Percentiles rank a stretch among this genome's conserved stretches.
phyloP scores from a whole-genome alignment of 768 basidiomycete genomes.

The Suillus tomentosus region DNA sequence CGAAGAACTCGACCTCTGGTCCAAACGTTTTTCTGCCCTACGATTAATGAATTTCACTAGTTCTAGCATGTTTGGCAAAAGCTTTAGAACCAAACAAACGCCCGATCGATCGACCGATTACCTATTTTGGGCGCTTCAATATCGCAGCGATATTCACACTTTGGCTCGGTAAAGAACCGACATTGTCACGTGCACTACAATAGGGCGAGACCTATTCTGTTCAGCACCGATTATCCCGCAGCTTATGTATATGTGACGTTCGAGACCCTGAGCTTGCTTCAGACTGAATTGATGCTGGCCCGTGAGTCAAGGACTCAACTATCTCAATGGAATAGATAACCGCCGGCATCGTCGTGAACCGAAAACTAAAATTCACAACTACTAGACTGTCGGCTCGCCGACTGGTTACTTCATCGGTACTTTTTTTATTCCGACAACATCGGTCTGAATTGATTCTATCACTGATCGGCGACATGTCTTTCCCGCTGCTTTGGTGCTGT shows the following conservation, averaged over 20 bases:
- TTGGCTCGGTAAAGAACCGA: background rate
- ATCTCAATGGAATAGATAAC: no score
- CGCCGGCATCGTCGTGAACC: background rate
- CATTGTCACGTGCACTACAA: no score
- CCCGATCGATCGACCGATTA: background rate
- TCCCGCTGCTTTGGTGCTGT: background rate
- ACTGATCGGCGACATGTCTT: background rate
- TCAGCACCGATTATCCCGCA: background rate
- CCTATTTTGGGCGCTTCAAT: constrained; percentile 1
- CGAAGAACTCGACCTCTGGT: background rate
- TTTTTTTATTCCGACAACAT: background rate
- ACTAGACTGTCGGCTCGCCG: background rate
- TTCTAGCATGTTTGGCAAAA: constrained; percentile 13
- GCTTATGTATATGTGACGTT: background rate
- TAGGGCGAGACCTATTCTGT: background rate
- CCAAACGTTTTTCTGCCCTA: background rate
- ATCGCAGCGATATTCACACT: background rate
- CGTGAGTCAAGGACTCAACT: background rate
- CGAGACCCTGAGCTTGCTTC: background rate
- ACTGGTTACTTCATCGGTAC: background rate
- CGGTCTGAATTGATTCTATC: background rate
- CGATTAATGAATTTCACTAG: constrained; percentile 2
- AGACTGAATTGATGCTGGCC: background rate
- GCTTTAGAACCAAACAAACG: constrained; percentile 14
- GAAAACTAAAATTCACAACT: background rate